Evolutionary conservation across 2,329 filamentous ascomycete genomes (phyloP).

Genomic region (Trichoderma atrobrunneum): DNA sequence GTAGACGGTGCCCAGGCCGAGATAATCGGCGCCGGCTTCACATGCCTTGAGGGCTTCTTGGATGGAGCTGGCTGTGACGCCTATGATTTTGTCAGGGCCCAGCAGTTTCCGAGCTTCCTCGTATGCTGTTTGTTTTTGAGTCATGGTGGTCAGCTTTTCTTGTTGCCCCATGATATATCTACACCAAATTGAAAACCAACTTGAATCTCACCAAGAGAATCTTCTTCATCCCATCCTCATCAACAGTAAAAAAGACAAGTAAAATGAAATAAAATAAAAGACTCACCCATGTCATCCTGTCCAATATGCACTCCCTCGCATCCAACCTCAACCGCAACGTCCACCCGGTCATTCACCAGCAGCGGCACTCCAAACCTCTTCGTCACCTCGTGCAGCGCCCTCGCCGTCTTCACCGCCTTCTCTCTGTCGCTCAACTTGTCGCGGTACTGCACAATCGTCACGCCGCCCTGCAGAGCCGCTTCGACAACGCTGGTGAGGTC

Average conservation of each 20-base stretch:
- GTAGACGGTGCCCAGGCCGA: slow-evolving; percentile 88
- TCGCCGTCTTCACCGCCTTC: slow-evolving; percentile 66
- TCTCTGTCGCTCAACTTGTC: slow-evolving; percentile 81
- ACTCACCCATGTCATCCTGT: slow-evolving; percentile 83
- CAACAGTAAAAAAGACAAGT: not conserved
- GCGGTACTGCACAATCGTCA: slow-evolving; percentile 83
- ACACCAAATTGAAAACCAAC: not conserved
- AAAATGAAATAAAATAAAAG: not conserved
- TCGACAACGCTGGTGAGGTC: slow-evolving; percentile 73
- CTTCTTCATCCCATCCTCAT: not conserved
- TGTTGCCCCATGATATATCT: not conserved
- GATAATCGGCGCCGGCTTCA: slow-evolving; percentile 76
- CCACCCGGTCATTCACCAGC: slow-evolving; percentile 88
- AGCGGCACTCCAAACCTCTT: slow-evolving; percentile 68
- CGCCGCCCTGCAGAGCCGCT: slow-evolving; percentile 72
- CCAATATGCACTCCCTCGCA: slow-evolving; percentile 94
- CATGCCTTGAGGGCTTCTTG: slow-evolving; percentile 73
- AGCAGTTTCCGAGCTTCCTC: slow-evolving; percentile 66
- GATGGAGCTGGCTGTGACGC: slow-evolving; percentile 75
- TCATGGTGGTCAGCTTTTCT: not conserved
- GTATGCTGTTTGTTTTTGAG: slow-evolving; percentile 8
- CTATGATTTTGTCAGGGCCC: slow-evolving; percentile 76
- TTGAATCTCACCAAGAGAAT: not conserved
- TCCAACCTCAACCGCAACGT: slow-evolving; percentile 79
- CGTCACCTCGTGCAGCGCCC: slow-evolving; percentile 69